These are phyloP conservation scores for Paxillus rubicundulus DNA, from an alignment of 768 basidiomycete genomes.

Conservation along the genomic window DNA sequence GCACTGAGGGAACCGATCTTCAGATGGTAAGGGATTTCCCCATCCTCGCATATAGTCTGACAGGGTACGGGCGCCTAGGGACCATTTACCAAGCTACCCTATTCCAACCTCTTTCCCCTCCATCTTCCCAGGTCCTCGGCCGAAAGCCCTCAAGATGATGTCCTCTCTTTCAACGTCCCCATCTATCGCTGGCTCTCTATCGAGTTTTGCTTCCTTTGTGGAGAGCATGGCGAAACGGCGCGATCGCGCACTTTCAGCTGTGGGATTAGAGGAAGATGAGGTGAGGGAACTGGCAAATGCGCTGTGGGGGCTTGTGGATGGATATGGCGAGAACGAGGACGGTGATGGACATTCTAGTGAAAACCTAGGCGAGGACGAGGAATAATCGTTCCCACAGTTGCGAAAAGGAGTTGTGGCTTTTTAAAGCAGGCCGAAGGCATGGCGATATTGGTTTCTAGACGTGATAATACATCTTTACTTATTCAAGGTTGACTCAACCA, in stretches of 20 bases:
- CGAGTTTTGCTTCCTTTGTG: conserved; percentile 50
- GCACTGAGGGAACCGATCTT: conserved; percentile 31
- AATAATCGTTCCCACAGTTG: background rate
- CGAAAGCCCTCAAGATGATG: conserved; percentile 27
- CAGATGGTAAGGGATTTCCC: conserved; percentile 35
- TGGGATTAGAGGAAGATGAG: conserved; percentile 55
- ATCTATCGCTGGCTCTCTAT: conserved; percentile 42
- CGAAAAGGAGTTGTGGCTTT: background rate
- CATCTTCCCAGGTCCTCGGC: conserved; percentile 33
- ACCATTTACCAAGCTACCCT: conserved; percentile 52
- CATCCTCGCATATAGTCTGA: conserved; percentile 2
- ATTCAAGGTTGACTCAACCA: too few species aligned
- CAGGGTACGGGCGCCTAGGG: conserved; percentile 30
- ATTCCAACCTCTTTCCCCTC: conserved; percentile 59
- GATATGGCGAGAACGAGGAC: conserved; percentile 29
- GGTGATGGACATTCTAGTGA: conserved; percentile 21
- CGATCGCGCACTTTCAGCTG: conserved; percentile 29
- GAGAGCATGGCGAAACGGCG: conserved; percentile 43
- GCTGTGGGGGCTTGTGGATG: conserved; percentile 59
- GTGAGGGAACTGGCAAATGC: conserved; percentile 53
- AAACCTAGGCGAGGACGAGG: conserved; percentile 22
- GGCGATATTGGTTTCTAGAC: too few species aligned
- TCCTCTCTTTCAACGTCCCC: conserved; percentile 48
- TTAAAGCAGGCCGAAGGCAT: background rate
- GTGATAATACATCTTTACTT: too few species aligned